Conservation (phyloP, 805 yeast genomes). For the Sugiyamaella valdiviana region DNA sequence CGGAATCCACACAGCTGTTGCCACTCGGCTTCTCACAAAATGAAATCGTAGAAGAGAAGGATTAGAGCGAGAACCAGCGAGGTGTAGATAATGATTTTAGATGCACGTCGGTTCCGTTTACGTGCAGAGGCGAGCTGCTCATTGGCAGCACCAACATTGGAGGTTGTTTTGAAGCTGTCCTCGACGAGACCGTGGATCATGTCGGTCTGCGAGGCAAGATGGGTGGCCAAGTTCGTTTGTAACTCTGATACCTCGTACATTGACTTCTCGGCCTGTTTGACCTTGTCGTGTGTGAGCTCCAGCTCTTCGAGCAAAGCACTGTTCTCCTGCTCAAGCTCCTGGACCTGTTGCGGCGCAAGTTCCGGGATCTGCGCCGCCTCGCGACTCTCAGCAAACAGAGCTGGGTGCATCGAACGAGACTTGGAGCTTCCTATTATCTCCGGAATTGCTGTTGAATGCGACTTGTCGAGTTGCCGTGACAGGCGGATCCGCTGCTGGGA, state of each 20-base stretch:
- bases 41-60: slow-evolving; percentile 39
- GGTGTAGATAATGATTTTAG: slow-evolving; percentile 48
- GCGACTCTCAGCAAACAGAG: not conserved
- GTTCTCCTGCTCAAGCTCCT: slow-evolving; percentile 32
- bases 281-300: slow-evolving; percentile 32
- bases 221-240: slow-evolving; percentile 68
- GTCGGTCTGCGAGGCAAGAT: slow-evolving; percentile 65
- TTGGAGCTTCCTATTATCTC: not conserved
- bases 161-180: slow-evolving; percentile 59
- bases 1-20: not conserved
- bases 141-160: slow-evolving; percentile 67
- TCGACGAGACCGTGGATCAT: slow-evolving; percentile 57
- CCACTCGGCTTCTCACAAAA: slow-evolving; percentile 16
- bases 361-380: not conserved
- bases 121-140: slow-evolving; percentile 63
- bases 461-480: slow-evolving; percentile 25
- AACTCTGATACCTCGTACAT: slow-evolving; percentile 60
- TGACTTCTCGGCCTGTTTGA: slow-evolving; percentile 35
- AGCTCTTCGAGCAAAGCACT: slow-evolving; percentile 33
- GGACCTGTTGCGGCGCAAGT: slow-evolving; percentile 21
- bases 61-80: slow-evolving; percentile 53
- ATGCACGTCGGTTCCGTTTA: slow-evolving; percentile 53
- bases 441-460: slow-evolving; percentile 17
- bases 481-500: slow-evolving; percentile 33
- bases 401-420: not conserved